These are phyloP conservation scores for Talaromyces rugulosus DNA, from an alignment of 2,329 filamentous ascomycete species.

Conservation along the genomic window DNA sequence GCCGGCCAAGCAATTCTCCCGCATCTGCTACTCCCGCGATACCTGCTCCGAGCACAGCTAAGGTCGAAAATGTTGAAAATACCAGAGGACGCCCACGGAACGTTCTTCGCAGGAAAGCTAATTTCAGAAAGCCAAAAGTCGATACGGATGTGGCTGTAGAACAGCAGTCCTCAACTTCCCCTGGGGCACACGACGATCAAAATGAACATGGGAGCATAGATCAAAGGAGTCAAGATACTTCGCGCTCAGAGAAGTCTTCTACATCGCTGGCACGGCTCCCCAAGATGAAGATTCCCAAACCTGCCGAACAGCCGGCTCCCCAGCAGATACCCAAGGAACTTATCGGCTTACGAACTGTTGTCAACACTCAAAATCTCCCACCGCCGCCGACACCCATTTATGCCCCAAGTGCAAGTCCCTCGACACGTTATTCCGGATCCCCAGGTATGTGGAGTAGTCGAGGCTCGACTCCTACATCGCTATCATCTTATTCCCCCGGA, in stretches of 20 bases:
- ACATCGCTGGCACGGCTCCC: constrained; percentile 14
- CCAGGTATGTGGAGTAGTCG: constrained; percentile 45
- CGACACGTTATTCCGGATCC: constrained; percentile 43
- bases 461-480: constrained; percentile 46
- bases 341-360: constrained; percentile 32
- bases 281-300: constrained; percentile 15
- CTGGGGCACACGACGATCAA: neutral
- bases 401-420: constrained; percentile 39
- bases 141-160: constrained; percentile 1
- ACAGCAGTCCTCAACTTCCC: neutral
- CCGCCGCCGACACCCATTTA: constrained; percentile 36
- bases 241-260: constrained; percentile 3
- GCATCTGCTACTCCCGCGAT: neutral
- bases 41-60: constrained; percentile 10
- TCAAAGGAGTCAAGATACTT: constrained; percentile 5
- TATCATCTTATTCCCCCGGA: constrained; percentile 48
- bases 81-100: constrained; percentile 30
- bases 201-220: constrained; percentile 12
- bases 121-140: constrained; percentile 30
- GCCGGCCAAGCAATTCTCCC: neutral
- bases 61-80: constrained; percentile 16
- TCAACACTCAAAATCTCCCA: constrained; percentile 32
- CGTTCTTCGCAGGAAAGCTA: constrained; percentile 39
- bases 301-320: constrained; percentile 15
- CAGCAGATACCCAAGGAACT: constrained; percentile 33